Evolutionary conservation across 179 eudicot species (phyloP).

Genomic region (Heliamphora pulchella): DNA sequence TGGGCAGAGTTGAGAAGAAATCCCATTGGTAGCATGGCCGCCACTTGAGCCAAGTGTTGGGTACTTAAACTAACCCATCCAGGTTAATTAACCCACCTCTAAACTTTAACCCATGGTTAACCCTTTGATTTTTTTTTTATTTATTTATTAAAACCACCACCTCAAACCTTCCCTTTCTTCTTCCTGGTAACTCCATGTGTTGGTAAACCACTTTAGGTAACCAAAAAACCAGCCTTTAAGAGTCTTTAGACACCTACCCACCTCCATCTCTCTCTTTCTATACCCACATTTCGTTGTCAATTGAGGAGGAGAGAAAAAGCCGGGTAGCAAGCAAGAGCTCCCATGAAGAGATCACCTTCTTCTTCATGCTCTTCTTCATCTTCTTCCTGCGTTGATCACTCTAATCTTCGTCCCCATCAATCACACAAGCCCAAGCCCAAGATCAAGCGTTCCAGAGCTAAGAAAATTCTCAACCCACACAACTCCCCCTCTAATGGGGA

Average conservation of each 20-base stretch:
- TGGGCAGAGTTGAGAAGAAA: neutral
- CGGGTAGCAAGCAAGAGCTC: neutral
- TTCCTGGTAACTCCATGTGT: slow-evolving; percentile 4
- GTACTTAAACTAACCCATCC: neutral
- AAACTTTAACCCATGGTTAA: neutral
- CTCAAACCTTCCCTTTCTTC: neutral
- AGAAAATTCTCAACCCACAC: slow-evolving; percentile 21
- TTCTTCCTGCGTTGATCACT: slow-evolving; percentile 36
- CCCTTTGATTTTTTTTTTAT: neutral
- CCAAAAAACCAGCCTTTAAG: slow-evolving; percentile 16
- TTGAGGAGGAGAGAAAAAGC: slow-evolving; percentile 16
- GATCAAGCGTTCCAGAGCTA: slow-evolving; percentile 34
- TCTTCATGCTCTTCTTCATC: slow-evolving; percentile 46
- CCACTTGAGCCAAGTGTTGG: slow-evolving; percentile 7
- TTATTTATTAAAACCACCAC: neutral
- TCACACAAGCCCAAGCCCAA: slow-evolving; percentile 20
- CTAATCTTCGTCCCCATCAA: slow-evolving; percentile 12
- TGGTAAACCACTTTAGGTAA: slow-evolving; percentile 28
- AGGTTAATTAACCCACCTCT: neutral
- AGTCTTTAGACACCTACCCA: neutral
- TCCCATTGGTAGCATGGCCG: slow-evolving; percentile 12
- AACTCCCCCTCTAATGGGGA: neutral
- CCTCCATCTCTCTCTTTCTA: neutral
- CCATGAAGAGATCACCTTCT: slow-evolving; percentile 22
- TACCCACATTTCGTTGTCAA: neutral